These are phyloP conservation scores for Tetracentron sinense DNA, from an alignment of 164 flowering plant genomes.

Conservation along the genomic window DNA sequence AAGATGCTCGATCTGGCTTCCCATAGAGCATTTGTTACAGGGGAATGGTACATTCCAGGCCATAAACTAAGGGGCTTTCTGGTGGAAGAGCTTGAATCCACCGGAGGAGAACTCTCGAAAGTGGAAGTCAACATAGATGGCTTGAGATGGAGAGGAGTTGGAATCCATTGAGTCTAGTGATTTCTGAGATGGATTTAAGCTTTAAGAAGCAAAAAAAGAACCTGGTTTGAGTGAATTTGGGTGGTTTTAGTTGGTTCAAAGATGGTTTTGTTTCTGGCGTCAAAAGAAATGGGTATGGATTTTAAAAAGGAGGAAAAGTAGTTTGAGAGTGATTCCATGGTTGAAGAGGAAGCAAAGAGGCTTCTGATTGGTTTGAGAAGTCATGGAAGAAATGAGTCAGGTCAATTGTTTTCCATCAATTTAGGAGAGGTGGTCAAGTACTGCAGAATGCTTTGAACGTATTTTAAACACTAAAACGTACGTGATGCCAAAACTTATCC, in stretches of 20 bases:
- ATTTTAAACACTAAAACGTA: too few species aligned
- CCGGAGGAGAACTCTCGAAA: conserved; percentile 30
- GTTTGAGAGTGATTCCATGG: neutral
- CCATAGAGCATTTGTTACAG: conserved; percentile 87
- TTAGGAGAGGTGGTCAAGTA: too few species aligned
- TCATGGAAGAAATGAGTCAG: too few species aligned
- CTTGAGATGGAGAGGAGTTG: conserved; percentile 9
- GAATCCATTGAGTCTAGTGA: conserved; percentile 15
- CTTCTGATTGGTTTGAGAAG: too few species aligned
- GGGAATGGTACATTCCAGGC: too few species aligned
- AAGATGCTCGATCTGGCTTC: conserved; percentile 59
- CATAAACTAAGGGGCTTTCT: conserved; percentile 78
- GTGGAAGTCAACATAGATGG: conserved; percentile 39
- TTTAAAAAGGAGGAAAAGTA: neutral
- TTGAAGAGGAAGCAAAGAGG: too few species aligned
- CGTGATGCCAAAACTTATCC: too few species aligned
- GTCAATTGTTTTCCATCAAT: too few species aligned
- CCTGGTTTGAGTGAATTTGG: conserved; percentile 1
- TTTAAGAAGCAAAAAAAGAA: conserved; percentile 8
- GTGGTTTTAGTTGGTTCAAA: too few species aligned
- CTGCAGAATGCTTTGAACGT: too few species aligned
- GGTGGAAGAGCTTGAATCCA: conserved; percentile 65
- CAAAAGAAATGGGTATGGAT: neutral
- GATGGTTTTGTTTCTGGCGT: too few species aligned
- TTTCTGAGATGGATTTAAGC: neutral